Base-by-base conservation (phyloP, 768 basidiomycete genomes). In the Sutorius australiensis region DNA sequence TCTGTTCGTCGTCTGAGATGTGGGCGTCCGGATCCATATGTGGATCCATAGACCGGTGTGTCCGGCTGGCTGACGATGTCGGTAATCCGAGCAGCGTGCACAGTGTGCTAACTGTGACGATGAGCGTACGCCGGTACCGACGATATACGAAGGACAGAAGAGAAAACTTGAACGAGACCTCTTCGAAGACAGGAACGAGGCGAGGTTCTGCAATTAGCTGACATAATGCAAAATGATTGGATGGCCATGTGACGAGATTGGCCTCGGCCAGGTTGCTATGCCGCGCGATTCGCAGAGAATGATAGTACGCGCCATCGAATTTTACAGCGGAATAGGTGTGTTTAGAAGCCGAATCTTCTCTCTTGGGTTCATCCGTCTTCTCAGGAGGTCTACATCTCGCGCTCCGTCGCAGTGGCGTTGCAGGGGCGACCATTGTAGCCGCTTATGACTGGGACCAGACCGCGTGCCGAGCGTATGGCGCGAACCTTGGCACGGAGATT, bases 401-500 rank as follows among this genome's bases (percentile, higher is more conserved):
- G 6, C 74, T 92, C 16, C 61, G 70, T 41, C 76, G 80, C 46
- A 83, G 82, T 59, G 63, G 59, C 10, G 69, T 80, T 41, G 59
- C 72, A 17, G 81, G 74, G 5, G 59, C 69, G 9, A 54, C 67
- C 0, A 75, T 87, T 31, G 70, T 84, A 6, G 79, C 78, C 55
- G 87, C 89, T n/a, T 89, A 84, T 62, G 90, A 92, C 66, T 90
- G 89, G 87, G 89, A 91, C 71, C 87, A 82, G 59, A 75, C 73
- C 17, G 87, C 87, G 33, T 85, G 83, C 59, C 76, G 76, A 49
- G 87, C 89, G 16, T 92, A 92, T 67, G 69, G 68, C 17, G 75
- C 77, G 17, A 90, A 91, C 67, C 71, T 82, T 62, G 79, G 80
- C 6, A 46, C 61, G 9, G 61, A 72, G 21, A 61, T 80, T 28